A percentile compares a stretch with the other conserved stretches of the same genome.
These are phyloP conservation scores for Talaromyces pinophilus DNA, from an alignment of 2,329 filamentous ascomycete genomes.

Conservation along the genomic window DNA sequence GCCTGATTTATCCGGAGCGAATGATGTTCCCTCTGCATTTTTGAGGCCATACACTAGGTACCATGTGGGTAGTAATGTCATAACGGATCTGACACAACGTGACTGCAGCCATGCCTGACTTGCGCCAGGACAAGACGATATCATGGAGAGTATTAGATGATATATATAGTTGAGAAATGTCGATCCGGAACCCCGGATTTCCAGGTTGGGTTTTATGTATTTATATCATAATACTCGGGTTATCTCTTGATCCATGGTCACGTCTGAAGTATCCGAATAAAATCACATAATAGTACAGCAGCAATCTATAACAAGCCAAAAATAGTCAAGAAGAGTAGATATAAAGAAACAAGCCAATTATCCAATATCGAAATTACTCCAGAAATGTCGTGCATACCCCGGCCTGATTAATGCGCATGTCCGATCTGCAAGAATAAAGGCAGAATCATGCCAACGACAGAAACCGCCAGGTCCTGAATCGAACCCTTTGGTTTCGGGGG, in stretches of 20 bases:
- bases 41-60: neutral
- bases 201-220: slow-evolving; percentile 4
- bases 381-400: neutral
- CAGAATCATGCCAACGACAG: slow-evolving; percentile 51
- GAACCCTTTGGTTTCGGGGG: slow-evolving; percentile 41
- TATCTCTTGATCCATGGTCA: slow-evolving; percentile 9
- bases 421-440: slow-evolving; percentile 51
- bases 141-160: neutral
- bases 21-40: slow-evolving; percentile 10
- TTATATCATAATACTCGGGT: slow-evolving; percentile 10
- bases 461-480: slow-evolving; percentile 48
- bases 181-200: slow-evolving; percentile 7
- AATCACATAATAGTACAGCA: slow-evolving; percentile 10
- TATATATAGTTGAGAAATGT: neutral
- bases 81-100: neutral
- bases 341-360: neutral
- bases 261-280: neutral
- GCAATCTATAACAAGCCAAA: slow-evolving; percentile 4
- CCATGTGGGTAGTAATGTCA: neutral
- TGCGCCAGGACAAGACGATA: neutral
- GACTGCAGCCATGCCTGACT: slow-evolving; percentile 1
- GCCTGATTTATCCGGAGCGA: neutral
- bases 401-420: slow-evolving; percentile 46
- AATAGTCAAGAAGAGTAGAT: neutral
- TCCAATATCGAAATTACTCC: slow-evolving; percentile 10